Evolutionary conservation across 2,329 filamentous ascomycete genomes (phyloP), one percentile per base, ranked within the genome.

Genomic region (Cordyceps cicadae): DNA sequence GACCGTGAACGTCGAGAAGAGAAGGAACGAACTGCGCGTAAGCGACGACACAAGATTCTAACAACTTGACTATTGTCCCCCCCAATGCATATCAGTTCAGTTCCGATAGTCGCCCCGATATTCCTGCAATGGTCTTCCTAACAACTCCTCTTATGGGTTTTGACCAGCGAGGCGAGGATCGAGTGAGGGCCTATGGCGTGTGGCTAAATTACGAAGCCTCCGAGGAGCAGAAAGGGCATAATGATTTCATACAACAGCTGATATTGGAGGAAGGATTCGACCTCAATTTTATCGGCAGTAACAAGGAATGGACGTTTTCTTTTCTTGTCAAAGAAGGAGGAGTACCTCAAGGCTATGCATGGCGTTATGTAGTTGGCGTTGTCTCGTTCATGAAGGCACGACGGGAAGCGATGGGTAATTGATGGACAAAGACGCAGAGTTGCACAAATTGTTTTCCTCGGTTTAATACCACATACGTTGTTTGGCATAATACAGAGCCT

Each of bases 301-400:
- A 63, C 29, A 32, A 64, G 24, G 37, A 64, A 34, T 32, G 49
- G 59, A 53, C 60, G 24, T 60, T 19, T n/a, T 63, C 59, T 21
- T 63, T 63, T 52, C 19, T 48, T 15, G 17, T 58, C 39, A 45
- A 62, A 17, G 61, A 46, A 24, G 43, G 7, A 46, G 43, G 49
- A 9, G 49, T 64, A 29, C 61, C 41, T n/a, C 8, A 26, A 14
- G 58, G 63, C 54, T 51, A 61, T 62, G 46, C 59, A 45, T 64
- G 61, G 63, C 53, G 39, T 50, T 62, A 63, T 19, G 51, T 63
- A 32, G 5, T 8, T 64, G 58, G 63, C 49, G 39, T 50, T 62
- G 60, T 15, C 39, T 63, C 24, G 46, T 64, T 61, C 59, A 43
- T 48, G 26, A 59, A 59, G 19, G 15, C 32, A 37, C 62, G 32